Evolutionary conservation across 495 filamentous ascomycete genomes (phyloP).

Genomic region (Talaromyces nanjingensis): DNA sequence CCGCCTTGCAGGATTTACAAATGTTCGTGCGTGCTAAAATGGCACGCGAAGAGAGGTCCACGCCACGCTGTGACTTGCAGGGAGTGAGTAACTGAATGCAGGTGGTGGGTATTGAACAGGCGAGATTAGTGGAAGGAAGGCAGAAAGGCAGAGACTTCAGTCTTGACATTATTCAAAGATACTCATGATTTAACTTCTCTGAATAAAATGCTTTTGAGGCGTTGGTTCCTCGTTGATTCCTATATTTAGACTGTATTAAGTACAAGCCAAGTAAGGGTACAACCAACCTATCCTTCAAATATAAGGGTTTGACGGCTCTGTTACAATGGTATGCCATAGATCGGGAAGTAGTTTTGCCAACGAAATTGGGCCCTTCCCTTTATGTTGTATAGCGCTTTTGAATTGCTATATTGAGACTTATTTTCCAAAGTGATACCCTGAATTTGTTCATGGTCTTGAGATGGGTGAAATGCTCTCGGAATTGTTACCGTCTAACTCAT

Average conservation of each 20-base stretch:
- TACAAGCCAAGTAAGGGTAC: constrained; percentile 2
- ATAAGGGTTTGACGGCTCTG: constrained; percentile 2
- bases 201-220: constrained; percentile 7
- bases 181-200: constrained; percentile 6
- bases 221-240: constrained; percentile 4
- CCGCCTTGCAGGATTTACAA: constrained; percentile 5
- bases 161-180: constrained; percentile 6
- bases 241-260: constrained; percentile 5
- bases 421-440: too few relatives aligned
- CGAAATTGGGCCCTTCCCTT: constrained; percentile 1
- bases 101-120: constrained; percentile 1
- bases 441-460: too few relatives aligned
- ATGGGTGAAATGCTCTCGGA: too few relatives aligned
- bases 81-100: constrained; percentile 5
- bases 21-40: constrained; percentile 8
- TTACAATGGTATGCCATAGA: constrained; percentile 8
- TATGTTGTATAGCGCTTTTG: neutral
- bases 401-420: too few relatives aligned
- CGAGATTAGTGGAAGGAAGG: constrained; percentile 4
- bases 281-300: constrained; percentile 6
- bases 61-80: constrained; percentile 5
- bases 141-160: constrained; percentile 5
- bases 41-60: constrained; percentile 1
- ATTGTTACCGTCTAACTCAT: neutral
- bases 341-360: constrained; percentile 6